A percentile compares a stretch with the other conserved stretches of the same genome.
Evolutionary conservation across 2,329 filamentous ascomycete species (phyloP).

Genomic region (Leptodontidium sp.): DNA sequence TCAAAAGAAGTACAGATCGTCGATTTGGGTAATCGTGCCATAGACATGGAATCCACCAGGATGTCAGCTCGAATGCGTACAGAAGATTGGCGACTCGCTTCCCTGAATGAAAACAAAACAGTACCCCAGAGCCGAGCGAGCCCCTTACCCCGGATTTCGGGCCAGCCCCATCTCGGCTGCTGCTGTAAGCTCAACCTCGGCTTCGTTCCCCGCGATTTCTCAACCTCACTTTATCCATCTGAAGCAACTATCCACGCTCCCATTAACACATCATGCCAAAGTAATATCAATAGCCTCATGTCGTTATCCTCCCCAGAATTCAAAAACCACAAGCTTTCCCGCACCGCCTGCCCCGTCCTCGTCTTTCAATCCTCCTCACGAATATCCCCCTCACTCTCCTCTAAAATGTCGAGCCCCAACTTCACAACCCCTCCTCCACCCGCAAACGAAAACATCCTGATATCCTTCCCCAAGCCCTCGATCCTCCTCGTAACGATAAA

Average conservation of each 20-base stretch:
- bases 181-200: not conserved
- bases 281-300: not conserved
- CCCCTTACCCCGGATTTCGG: slow-evolving; percentile 9
- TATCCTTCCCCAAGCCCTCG: slow-evolving; percentile 61
- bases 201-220: not conserved
- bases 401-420: slow-evolving; percentile 24
- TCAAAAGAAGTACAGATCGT: too few species aligned
- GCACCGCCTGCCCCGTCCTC: slow-evolving; percentile 32
- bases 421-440: slow-evolving; percentile 38
- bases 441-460: slow-evolving; percentile 25
- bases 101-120: not conserved
- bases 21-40: too few species aligned
- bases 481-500: slow-evolving; percentile 68
- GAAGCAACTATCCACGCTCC: not conserved
- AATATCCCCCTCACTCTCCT: not conserved
- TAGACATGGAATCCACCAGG: too few species aligned
- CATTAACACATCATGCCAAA: not conserved
- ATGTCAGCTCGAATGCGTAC: too few species aligned
- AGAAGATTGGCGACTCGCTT: not conserved
- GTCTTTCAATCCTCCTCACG: slow-evolving; percentile 23
- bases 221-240: not conserved
- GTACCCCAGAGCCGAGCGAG: not conserved
- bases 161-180: not conserved
- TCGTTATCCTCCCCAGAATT: slow-evolving; percentile 26
- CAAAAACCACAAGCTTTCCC: slow-evolving; percentile 29